Evolutionary conservation across 2,329 filamentous ascomycete genomes (phyloP), one percentile per base, ranked within the genome.

Genomic region (Myrmaecium sp.): DNA sequence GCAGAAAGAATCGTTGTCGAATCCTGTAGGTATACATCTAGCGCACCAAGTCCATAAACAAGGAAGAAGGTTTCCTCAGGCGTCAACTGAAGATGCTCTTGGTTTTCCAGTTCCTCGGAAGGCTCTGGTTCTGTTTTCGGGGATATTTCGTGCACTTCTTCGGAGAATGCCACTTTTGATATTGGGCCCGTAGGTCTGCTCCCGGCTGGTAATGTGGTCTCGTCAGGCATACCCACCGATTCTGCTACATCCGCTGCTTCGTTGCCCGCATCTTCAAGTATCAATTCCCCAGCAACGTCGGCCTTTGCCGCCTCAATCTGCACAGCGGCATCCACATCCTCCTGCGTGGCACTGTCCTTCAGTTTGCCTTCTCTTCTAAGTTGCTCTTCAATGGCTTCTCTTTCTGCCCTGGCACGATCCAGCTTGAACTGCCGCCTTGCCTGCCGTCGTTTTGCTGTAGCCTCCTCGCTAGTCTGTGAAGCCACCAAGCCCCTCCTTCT

Each of bases 61-160:
- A 98, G 64, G 48, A 93, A 98, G 52, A 95, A 91, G 0, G 83
- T 75, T 52, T 98, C 89, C 49, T 94, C 83, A 0, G 76, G 66
- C 3, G 76, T 83, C 6, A 98, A 62, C 46, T 95, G 89, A n/a
- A 94, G 70, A 43, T 94, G 83, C 43, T 98, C 89, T 54, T 77
- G 45, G 52, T 55, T 70, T 56, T 58, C 40, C 30, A 62, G 47
- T 4, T n/a, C n/a, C n/a, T n/a, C n/a, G n/a, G n/a, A n/a, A n/a
- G n/a, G n/a, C n/a, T n/a, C n/a, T n/a, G n/a, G n/a, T n/a, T n/a
- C n/a, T n/a, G n/a, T n/a, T n/a, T n/a, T n/a, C n/a, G n/a, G n/a
- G n/a, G n/a, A n/a, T n/a, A n/a, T n/a, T n/a, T n/a, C n/a, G n/a
- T n/a, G n/a, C n/a, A n/a, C n/a, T n/a, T n/a, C n/a, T n/a, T n/a